Base-by-base conservation (phyloP, 1,284 basidiomycete genomes). In the Neolentinus lepideus region DNA sequence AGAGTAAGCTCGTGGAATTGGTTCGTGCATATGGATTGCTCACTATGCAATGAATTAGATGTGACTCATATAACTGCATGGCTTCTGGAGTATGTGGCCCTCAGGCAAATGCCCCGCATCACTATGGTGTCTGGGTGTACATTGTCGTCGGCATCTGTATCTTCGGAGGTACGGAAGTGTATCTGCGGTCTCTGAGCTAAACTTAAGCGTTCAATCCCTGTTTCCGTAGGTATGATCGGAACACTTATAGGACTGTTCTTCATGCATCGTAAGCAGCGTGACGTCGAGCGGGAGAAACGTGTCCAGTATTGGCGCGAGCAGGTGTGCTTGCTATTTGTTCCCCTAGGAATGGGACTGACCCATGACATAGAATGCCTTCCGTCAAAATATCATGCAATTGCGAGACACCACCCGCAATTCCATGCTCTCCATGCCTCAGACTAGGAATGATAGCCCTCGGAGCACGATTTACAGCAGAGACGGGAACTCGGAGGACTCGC, bases 251-350 rank as follows among this genome's bases (percentile, higher is more conserved):
- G 77, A 3, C 74, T 94, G 33, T 91, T 83, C 72, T 75, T 85
- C 62, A 62, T 88, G 11, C 92, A 93, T 65, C 73, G 81, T 26
- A 81, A 81, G 59, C 79, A 86, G 59, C 82, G 90, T 63, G 84
- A 85, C 53, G 71, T 75, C 58, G 90, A 92, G 65, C 84, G 88
- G 53, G 84, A 89, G 71, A 90, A 87, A 70, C 84, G 91, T 61
- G 72, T 85, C 53, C 87, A 92, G 63, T 93, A 94, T 71, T 93
- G 91, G 85, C 84, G 85, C 62, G 91, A 94, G 73, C 90, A 91
- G 77, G 87, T 85, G 60, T 56, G 71, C 57, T 45, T 27, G 52
- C 46, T 46, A 54, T 54, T 6, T 31, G 26, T 19, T 50, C 9
- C 25, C n/a, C 46, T 52, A 24, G 38, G n/a, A n/a, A 45, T 29